Evolutionary conservation across 331 rosid genomes (phyloP).

Genomic region (Quercus tomentella): DNA sequence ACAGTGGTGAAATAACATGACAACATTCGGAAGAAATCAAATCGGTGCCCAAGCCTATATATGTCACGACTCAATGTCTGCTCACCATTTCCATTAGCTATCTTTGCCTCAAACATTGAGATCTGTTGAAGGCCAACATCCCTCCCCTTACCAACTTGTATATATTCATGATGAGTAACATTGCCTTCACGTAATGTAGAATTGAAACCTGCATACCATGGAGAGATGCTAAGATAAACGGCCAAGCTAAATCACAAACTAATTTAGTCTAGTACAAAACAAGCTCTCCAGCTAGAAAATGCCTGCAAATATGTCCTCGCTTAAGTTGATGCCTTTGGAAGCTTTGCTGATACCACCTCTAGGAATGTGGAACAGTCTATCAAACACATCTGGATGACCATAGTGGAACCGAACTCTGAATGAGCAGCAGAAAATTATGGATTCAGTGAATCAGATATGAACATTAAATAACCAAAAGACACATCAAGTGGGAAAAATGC

Average conservation of each 20-base stretch:
- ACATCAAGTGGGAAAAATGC: neutral
- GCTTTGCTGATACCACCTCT: constrained; percentile 99
- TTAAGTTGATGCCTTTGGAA: constrained; percentile 83
- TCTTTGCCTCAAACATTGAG: constrained; percentile 97
- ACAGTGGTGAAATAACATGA: constrained; percentile 82
- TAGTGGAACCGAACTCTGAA: constrained; percentile 97
- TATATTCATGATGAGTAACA: constrained; percentile 96
- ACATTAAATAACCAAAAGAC: constrained; percentile 1
- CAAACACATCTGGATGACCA: constrained; percentile 97
- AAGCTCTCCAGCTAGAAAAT: constrained; percentile 8
- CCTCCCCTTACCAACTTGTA: constrained; percentile 97
- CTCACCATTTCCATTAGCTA: constrained; percentile 93
- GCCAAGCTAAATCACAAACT: constrained; percentile 1
- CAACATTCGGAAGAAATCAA: constrained; percentile 93
- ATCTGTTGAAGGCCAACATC: constrained; percentile 98
- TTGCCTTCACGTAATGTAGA: constrained; percentile 92
- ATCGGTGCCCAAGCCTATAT: constrained; percentile 94
- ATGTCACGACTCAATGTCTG: constrained; percentile 96
- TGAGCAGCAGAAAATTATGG: constrained; percentile 25
- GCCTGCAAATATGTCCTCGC: constrained; percentile 99
- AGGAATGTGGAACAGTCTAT: constrained; percentile 90
- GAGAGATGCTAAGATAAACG: neutral
- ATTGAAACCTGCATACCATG: constrained; percentile 66
- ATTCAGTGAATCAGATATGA: constrained; percentile 18
- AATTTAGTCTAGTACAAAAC: neutral